Conservation (phyloP, 1,139 yeast genomes). For the Lodderomyces oxycetoniae region DNA sequence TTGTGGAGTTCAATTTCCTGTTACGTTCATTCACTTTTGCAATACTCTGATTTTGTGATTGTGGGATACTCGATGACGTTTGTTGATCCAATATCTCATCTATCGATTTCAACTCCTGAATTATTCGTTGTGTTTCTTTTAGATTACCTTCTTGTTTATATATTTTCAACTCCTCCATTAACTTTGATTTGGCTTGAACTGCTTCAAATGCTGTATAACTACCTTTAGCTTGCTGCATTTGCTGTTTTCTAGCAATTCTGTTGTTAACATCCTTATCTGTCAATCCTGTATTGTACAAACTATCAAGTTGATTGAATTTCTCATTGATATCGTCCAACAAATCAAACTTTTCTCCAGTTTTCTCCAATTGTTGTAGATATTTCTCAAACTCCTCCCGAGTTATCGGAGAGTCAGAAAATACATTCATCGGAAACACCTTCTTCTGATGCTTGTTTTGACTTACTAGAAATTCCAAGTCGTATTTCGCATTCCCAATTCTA, state of each 20-base stretch:
- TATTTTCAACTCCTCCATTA: conserved; percentile 70
- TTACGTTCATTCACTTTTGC: conserved; percentile 75
- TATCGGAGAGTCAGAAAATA: conserved; percentile 73
- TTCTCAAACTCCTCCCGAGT: conserved; percentile 66
- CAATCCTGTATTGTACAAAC: conserved; percentile 59
- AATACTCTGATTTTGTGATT: conserved; percentile 9
- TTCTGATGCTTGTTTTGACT: conserved; percentile 64
- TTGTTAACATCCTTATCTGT: conserved; percentile 75
- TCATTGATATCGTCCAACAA: conserved; percentile 61
- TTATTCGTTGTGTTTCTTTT: conserved; percentile 49
- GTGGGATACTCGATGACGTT: background rate
- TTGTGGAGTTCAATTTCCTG: conserved; percentile 71
- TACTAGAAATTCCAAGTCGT: conserved; percentile 60
- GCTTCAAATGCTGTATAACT: conserved; percentile 57
- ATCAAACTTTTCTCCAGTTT: conserved; percentile 59
- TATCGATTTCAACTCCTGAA: conserved; percentile 41
- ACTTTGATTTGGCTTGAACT: conserved; percentile 68
- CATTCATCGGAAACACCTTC: conserved; percentile 68
- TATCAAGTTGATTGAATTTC: conserved; percentile 57
- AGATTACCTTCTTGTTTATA: conserved; percentile 65
- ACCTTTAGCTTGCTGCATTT: conserved; percentile 39
- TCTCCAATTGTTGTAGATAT: conserved; percentile 57
- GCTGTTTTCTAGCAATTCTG: conserved; percentile 67
- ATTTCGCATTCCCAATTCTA: conserved; percentile 48
- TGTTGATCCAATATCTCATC: conserved; percentile 25